Conservation (phyloP, 805 yeast genomes). For the Saccharomyces kudriavzevii region DNA sequence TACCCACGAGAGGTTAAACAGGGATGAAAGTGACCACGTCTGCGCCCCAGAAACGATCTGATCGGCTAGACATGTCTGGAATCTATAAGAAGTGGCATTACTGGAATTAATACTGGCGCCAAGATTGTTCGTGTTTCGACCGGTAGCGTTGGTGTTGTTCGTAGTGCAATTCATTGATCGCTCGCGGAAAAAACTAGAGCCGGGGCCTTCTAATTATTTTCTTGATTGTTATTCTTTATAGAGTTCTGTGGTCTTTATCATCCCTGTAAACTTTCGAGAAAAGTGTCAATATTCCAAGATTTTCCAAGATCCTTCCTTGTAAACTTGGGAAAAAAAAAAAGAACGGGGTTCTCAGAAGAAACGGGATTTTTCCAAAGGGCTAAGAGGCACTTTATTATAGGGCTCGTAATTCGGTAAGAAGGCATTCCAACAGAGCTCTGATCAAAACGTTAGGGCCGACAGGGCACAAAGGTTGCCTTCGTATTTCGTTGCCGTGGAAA, state of each 20-base stretch:
- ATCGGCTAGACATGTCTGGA: neutral
- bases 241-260: neutral
- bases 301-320: neutral
- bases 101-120: neutral
- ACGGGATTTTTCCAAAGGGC: neutral
- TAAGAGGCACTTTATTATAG: neutral
- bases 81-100: neutral
- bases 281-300: neutral
- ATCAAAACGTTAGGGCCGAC: neutral
- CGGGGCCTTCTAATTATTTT: neutral
- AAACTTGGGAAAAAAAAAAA: neutral
- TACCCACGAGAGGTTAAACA: conserved; percentile 1
- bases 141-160: neutral
- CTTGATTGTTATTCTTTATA: neutral
- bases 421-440: neutral
- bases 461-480: neutral
- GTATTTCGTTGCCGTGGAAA: neutral
- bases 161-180: neutral
- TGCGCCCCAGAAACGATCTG: neutral
- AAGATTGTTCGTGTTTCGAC: neutral
- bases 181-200: neutral
- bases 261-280: neutral
- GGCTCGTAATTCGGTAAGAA: neutral
- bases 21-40: conserved; percentile 1
- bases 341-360: neutral